Percentiles rank a stretch among this genome's conserved stretches.
phyloP scores from a whole-genome alignment of 495 filamentous ascomycete species.

The Penicillium simplicissimum region DNA sequence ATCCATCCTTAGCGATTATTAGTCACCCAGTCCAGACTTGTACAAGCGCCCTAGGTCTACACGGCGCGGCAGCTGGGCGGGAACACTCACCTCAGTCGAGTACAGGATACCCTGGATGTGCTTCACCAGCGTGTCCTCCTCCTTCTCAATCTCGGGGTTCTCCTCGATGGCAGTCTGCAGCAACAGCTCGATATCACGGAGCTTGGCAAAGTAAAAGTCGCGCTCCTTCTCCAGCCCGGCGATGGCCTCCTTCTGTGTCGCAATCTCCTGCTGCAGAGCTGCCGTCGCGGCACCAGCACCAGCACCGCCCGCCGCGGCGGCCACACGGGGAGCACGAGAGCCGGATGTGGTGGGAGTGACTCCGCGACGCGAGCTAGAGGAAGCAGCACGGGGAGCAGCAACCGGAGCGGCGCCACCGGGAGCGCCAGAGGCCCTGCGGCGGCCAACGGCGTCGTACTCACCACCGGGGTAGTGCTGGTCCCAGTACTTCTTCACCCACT shows the following conservation, averaged over 20 bases:
- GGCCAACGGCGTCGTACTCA: slow-evolving; percentile 86
- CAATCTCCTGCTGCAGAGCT: slow-evolving; percentile 77
- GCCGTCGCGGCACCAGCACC: slow-evolving; percentile 57
- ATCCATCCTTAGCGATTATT: slow-evolving; percentile 48
- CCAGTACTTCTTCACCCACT: slow-evolving; percentile 96
- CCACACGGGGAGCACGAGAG: slow-evolving; percentile 43
- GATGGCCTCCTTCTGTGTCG: slow-evolving; percentile 80
- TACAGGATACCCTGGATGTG: slow-evolving; percentile 95
- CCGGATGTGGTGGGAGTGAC: slow-evolving; percentile 71
- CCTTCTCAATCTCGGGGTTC: slow-evolving; percentile 87
- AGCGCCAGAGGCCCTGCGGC: slow-evolving; percentile 77
- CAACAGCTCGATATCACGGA: slow-evolving; percentile 93
- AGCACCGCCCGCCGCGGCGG: slow-evolving; percentile 52
- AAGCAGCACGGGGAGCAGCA: slow-evolving; percentile 36
- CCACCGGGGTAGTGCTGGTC: slow-evolving; percentile 96
- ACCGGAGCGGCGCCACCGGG: slow-evolving; percentile 44
- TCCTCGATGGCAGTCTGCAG: slow-evolving; percentile 89
- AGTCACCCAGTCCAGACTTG: neutral
- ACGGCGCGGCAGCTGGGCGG: neutral
- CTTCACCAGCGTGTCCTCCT: slow-evolving; percentile 86
- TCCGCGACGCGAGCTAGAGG: slow-evolving; percentile 53
- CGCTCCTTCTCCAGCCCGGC: slow-evolving; percentile 87
- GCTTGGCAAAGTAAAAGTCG: slow-evolving; percentile 98
- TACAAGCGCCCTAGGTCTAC: too few relatives aligned
- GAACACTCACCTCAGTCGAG: slow-evolving; percentile 76